These are phyloP conservation scores for Suhomyces coccinellae DNA, from an alignment of 1,139 yeast species.

Conservation along the genomic window DNA sequence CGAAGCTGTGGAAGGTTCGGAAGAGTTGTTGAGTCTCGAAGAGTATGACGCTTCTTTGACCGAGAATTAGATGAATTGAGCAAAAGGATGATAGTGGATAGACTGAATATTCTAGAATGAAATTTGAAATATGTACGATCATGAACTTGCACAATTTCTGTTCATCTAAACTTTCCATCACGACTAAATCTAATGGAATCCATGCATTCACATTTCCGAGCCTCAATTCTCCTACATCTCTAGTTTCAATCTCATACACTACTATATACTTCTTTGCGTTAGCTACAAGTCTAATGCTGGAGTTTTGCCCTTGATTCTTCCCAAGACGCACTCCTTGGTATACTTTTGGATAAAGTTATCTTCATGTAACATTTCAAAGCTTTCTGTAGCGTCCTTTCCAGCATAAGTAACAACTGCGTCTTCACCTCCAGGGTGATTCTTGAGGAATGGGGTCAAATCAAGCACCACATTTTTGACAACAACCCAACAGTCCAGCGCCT, in stretches of 20 bases:
- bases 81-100: too few species aligned
- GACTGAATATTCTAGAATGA: too few species aligned
- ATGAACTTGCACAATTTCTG: too few species aligned
- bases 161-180: too few species aligned
- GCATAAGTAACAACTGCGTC: constrained; percentile 73
- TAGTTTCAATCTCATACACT: background rate
- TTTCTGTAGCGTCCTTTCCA: constrained; percentile 88
- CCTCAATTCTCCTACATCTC: too few species aligned
- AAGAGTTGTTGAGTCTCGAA: constrained; percentile 47
- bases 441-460: constrained; percentile 75
- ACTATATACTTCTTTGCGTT: constrained; percentile 1
- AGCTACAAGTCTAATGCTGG: constrained; percentile 37
- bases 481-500: constrained; percentile 77
- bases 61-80: constrained; percentile 27
- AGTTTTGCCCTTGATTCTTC: constrained; percentile 47
- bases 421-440: constrained; percentile 88
- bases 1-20: constrained; percentile 22
- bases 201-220: too few species aligned
- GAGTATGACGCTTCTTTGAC: constrained; percentile 66
- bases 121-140: too few species aligned
- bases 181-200: too few species aligned
- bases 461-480: constrained; percentile 81
- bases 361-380: constrained; percentile 65
- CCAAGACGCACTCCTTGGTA: constrained; percentile 49
- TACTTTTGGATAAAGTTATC: constrained; percentile 54